Percentiles rank a stretch among this genome's conserved stretches.
Evolutionary conservation across 1,284 basidiomycete genomes (phyloP).

Genomic region (Ustilago hordei): DNA sequence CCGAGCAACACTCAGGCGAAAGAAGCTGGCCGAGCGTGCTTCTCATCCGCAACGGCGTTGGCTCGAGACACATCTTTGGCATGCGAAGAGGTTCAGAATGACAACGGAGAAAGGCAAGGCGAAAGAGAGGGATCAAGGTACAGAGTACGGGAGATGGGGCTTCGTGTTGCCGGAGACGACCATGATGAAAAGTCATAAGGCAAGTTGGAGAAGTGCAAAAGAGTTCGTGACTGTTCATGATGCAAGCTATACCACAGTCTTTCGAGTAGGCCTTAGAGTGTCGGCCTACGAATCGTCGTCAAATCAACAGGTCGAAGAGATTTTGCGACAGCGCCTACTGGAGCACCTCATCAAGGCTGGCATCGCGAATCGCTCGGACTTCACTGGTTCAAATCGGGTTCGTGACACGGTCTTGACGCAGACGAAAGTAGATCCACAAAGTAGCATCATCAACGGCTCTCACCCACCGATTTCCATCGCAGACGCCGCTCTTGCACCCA

Average conservation of each 20-base stretch:
- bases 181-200: constrained; percentile 62
- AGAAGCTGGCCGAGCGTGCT: constrained; percentile 48
- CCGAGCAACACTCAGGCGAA: constrained; percentile 45
- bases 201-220: constrained; percentile 52
- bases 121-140: constrained; percentile 48
- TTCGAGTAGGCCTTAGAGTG: constrained; percentile 32
- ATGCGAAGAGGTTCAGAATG: constrained; percentile 68
- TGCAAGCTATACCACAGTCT: constrained; percentile 58
- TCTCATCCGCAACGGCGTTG: constrained; percentile 49
- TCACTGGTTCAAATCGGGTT: background rate
- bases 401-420: constrained; percentile 18
- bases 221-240: constrained; percentile 57
- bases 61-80: constrained; percentile 69
- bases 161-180: constrained; percentile 63
- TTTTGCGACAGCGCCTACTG: background rate
- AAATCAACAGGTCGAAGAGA: background rate
- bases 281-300: background rate
- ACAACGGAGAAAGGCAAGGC: constrained; percentile 56
- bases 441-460: constrained; percentile 1
- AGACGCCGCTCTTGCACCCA: constrained; percentile 36
- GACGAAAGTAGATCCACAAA: background rate
- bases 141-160: constrained; percentile 49
- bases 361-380: constrained; percentile 1
- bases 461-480: too few relatives aligned
- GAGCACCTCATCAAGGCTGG: constrained; percentile 10